These are phyloP conservation scores for Mycena sp. DNA, from an alignment of 1,284 basidiomycete species.

Conservation along the genomic window DNA sequence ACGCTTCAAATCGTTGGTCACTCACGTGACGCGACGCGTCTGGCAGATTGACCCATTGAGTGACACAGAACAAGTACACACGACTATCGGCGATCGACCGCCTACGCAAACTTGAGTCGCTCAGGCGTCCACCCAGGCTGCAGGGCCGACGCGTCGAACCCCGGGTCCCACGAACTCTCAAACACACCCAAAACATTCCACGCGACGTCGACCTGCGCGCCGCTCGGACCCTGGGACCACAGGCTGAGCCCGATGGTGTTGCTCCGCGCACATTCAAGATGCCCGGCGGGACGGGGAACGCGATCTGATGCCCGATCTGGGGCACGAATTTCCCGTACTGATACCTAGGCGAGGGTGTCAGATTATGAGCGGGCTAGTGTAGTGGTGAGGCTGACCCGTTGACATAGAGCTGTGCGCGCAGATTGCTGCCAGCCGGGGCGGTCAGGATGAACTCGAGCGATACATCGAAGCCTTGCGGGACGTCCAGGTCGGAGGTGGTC, in stretches of 20 bases:
- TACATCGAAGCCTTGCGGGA: conserved; percentile 67
- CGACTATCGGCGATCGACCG: too few relatives aligned
- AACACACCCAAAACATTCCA: conserved; percentile 29
- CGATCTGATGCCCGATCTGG: conserved; percentile 50
- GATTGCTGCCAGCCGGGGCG: conserved; percentile 60
- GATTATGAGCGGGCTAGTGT: not conserved
- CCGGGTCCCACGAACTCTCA: conserved; percentile 27
- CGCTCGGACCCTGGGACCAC: conserved; percentile 53
- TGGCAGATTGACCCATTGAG: too few relatives aligned
- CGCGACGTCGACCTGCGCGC: conserved; percentile 17
- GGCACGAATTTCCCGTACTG: conserved; percentile 31
- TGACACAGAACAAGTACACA: too few relatives aligned
- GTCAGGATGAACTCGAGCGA: conserved; percentile 76
- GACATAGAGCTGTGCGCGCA: conserved; percentile 77
- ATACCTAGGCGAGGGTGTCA: conserved; percentile 10
- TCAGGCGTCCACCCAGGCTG: conserved; percentile 28
- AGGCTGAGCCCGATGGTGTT: conserved; percentile 78
- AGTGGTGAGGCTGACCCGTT: conserved; percentile 71
- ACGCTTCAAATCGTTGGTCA: too few relatives aligned
- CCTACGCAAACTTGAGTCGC: conserved; percentile 21
- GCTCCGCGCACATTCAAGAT: conserved; percentile 61
- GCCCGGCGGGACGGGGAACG: conserved; percentile 82
- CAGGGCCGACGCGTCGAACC: conserved; percentile 23
- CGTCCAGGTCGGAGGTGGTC: conserved; percentile 69
- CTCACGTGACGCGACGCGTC: too few relatives aligned